Evolutionary conservation across 2,329 filamentous ascomycete species (phyloP).

Genomic region (Aspergillus arachidicola): DNA sequence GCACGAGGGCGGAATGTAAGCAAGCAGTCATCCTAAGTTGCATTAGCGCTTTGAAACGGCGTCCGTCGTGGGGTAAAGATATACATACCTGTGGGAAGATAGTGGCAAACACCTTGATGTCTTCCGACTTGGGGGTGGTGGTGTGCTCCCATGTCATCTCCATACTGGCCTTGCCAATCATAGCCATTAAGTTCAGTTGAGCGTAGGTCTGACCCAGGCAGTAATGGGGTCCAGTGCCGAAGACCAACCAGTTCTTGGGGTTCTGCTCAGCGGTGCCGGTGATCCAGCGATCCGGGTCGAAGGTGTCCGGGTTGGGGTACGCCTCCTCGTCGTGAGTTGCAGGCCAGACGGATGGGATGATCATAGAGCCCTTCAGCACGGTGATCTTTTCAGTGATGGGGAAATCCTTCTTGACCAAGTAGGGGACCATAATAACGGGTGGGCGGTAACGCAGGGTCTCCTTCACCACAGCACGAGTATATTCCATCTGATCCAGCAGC

Average conservation of each 20-base stretch:
- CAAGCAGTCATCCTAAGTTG: conserved; percentile 74
- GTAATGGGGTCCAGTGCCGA: conserved; percentile 94
- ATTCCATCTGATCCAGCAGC: conserved; percentile 82
- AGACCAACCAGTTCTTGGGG: conserved; percentile 95
- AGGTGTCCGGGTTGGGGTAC: conserved; percentile 85
- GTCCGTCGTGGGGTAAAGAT: not conserved
- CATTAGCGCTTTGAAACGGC: conserved; percentile 19
- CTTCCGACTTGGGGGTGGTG: conserved; percentile 79
- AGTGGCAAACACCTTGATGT: conserved; percentile 97
- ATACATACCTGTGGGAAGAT: conserved; percentile 84
- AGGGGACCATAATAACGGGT: conserved; percentile 96
- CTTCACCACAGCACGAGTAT: conserved; percentile 88
- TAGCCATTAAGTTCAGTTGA: conserved; percentile 81
- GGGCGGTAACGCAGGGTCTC: conserved; percentile 92
- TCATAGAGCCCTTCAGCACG: conserved; percentile 93
- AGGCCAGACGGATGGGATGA: conserved; percentile 88
- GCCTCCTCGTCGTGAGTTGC: conserved; percentile 90
- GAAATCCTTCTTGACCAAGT: conserved; percentile 92
- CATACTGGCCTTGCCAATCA: conserved; percentile 88
- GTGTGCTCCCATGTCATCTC: conserved; percentile 89
- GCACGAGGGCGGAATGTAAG: conserved; percentile 65
- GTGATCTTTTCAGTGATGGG: conserved; percentile 86
- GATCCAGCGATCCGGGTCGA: conserved; percentile 91
- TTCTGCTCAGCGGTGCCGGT: conserved; percentile 85
- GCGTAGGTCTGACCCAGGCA: conserved; percentile 94